A percentile compares a stretch with the other conserved stretches of the same genome.
These are phyloP conservation scores for Linderniella brevidens DNA, from an alignment of 257 asterid species.

Conservation along the genomic window DNA sequence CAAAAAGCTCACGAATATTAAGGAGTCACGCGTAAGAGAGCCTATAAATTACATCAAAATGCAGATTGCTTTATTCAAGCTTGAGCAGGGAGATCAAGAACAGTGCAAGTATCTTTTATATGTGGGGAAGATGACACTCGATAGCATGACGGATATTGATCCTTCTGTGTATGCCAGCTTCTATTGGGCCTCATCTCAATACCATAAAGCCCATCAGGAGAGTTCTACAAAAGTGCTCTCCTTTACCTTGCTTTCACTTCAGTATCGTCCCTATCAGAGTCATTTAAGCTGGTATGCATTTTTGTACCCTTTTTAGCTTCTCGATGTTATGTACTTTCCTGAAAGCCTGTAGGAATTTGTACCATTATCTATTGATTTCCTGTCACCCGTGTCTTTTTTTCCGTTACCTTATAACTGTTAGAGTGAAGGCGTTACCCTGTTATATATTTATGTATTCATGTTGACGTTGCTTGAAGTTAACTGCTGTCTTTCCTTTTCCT, in stretches of 20 bases:
- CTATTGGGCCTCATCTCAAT: conserved; percentile 91
- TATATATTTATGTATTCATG: not conserved
- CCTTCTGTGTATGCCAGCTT: conserved; percentile 89
- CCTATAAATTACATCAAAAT: conserved; percentile 72
- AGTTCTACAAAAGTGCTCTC: conserved; percentile 86
- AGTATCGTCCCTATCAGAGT: conserved; percentile 70
- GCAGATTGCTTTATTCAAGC: conserved; percentile 74
- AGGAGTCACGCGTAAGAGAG: conserved; percentile 60
- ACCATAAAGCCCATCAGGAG: conserved; percentile 64
- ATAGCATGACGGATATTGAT: conserved; percentile 98
- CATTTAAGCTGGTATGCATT: conserved; percentile 83
- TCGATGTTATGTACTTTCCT: no score
- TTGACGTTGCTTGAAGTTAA: conserved; percentile 5
- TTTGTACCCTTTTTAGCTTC: not conserved
- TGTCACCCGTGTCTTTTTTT: no score
- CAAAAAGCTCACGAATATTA: conserved; percentile 66
- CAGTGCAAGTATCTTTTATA: conserved; percentile 77
- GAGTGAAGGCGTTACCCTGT: not conserved
- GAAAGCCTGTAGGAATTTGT: no score
- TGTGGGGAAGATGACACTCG: conserved; percentile 81
- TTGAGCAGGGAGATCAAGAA: conserved; percentile 75
- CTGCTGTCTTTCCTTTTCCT: conserved; percentile 7
- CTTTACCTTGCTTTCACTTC: conserved; percentile 87
- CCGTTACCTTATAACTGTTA: no score
- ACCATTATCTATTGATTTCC: not conserved